Evolutionary conservation across 441 rosid species (phyloP).

Genomic region (Flueggea neowawraea): DNA sequence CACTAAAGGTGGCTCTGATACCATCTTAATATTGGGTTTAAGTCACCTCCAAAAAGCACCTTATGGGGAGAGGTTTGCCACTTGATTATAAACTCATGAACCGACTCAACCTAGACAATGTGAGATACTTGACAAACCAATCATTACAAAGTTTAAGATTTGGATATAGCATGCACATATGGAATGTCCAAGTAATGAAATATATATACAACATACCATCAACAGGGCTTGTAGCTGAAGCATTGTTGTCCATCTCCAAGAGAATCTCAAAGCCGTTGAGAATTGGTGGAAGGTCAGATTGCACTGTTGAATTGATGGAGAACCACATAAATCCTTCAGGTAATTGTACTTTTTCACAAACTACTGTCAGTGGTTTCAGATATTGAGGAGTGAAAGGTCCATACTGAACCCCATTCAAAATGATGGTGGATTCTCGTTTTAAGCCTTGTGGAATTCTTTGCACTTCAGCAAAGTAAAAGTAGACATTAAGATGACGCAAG

Average conservation of each 20-base stretch:
- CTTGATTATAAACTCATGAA: no score
- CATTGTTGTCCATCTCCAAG: background rate
- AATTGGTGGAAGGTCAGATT: constrained; percentile 24
- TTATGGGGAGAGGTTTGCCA: no score
- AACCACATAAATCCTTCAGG: background rate
- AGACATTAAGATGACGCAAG: background rate
- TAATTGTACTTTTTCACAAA: background rate
- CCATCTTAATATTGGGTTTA: no score
- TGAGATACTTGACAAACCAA: no score
- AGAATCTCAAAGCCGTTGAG: constrained; percentile 23
- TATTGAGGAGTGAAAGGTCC: constrained; percentile 10
- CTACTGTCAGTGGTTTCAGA: constrained; percentile 1
- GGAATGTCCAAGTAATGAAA: no score
- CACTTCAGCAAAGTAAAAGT: constrained; percentile 21
- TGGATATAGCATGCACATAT: no score
- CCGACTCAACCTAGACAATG: no score
- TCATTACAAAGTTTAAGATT: no score
- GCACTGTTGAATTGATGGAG: constrained; percentile 7
- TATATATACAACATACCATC: constrained; percentile 20
- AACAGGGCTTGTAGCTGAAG: constrained; percentile 4
- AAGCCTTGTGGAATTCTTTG: background rate
- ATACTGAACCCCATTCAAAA: background rate
- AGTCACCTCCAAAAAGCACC: no score
- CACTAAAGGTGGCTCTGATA: no score
- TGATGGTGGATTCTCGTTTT: constrained; percentile 6